Conservation (phyloP, 2,329 filamentous ascomycete genomes). For the Cryphonectria japonica region DNA sequence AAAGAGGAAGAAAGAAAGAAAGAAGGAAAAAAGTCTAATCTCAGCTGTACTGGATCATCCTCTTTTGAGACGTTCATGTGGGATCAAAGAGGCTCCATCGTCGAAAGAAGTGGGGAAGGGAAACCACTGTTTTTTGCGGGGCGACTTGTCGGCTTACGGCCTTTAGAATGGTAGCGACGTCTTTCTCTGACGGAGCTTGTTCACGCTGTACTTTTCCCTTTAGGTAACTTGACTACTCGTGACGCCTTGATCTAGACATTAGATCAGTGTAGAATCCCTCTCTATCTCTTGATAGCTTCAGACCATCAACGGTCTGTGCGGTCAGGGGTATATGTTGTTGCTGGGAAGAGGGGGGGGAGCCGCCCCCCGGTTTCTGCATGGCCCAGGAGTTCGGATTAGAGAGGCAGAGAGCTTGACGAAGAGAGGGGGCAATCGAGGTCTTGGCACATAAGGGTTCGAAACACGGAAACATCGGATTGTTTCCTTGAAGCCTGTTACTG, state of each 20-base stretch:
- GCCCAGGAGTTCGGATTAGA: conserved; percentile 9
- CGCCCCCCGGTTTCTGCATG: background rate
- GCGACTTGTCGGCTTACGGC: background rate
- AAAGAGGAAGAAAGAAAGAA: background rate
- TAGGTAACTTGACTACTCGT: background rate
- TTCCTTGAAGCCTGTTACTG: background rate
- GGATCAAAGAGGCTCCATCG: background rate
- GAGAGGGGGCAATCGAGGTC: background rate
- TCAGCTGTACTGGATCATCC: background rate
- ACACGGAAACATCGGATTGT: background rate
- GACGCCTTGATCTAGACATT: background rate
- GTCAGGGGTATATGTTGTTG: background rate
- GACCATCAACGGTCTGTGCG: background rate
- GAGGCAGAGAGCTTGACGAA: background rate
- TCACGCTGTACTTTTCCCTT: background rate
- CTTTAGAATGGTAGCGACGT: background rate
- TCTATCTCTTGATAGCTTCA: background rate
- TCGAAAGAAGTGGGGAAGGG: background rate
- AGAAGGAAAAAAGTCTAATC: background rate
- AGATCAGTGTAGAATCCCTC: background rate
- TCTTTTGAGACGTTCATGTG: background rate
- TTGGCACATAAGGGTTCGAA: background rate
- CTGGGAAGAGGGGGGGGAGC: background rate
- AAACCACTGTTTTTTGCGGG: background rate
- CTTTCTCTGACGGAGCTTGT: background rate